Percentiles rank a stretch among this genome's conserved stretches.
Evolutionary conservation across 331 rosid species (phyloP).

Genomic region (Prunus yedoensis): DNA sequence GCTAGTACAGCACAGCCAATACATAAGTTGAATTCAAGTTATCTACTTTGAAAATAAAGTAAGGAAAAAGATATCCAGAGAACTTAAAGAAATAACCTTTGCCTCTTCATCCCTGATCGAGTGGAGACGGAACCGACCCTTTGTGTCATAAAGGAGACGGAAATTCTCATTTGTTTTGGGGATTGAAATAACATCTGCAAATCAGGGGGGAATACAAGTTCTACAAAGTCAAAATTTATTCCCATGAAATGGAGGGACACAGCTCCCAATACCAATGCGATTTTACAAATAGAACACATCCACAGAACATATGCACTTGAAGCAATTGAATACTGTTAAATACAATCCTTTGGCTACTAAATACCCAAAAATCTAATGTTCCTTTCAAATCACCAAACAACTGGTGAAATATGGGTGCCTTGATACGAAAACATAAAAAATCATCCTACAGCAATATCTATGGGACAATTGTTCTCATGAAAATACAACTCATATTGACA

Average conservation of each 20-base stretch:
- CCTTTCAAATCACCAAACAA: background rate
- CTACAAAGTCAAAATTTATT: background rate
- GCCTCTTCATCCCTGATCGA: slow-evolving; percentile 48
- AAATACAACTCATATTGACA: background rate
- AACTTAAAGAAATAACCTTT: slow-evolving; percentile 20
- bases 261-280: background rate
- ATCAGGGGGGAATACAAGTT: background rate
- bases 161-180: slow-evolving; percentile 49
- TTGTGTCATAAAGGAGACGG: slow-evolving; percentile 51
- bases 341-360: background rate
- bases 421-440: background rate
- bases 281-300: background rate
- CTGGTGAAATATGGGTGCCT: background rate
- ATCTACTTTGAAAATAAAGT: background rate
- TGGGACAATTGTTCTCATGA: background rate
- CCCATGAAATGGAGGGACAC: background rate
- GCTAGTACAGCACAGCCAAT: background rate
- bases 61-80: background rate
- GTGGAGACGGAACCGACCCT: slow-evolving; percentile 51
- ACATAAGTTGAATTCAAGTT: too few relatives aligned
- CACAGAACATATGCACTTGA: background rate
- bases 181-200: slow-evolving; percentile 47
- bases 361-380: background rate
- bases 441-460: background rate
- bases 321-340: too few relatives aligned